Conservation (phyloP, 768 basidiomycete species). For the Kwoniella pini region DNA sequence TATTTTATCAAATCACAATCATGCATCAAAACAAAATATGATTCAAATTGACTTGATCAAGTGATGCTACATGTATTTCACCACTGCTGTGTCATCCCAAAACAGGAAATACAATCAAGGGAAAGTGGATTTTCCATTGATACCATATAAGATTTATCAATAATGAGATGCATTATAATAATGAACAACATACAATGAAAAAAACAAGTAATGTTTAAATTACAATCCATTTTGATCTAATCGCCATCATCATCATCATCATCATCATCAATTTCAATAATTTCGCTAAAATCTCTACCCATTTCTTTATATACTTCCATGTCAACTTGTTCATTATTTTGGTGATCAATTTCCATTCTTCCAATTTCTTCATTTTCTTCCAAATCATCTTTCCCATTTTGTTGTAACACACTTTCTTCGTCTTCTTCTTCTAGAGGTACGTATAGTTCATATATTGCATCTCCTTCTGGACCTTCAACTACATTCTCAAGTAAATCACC, state of each 20-base stretch:
- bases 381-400: background rate
- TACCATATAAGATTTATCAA: too few species aligned
- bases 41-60: too few species aligned
- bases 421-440: constrained; percentile 29
- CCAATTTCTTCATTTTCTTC: background rate
- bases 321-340: background rate
- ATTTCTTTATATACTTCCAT: background rate
- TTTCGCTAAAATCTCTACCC: background rate
- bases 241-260: background rate
- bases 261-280: background rate
- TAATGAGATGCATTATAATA: too few species aligned
- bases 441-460: constrained; percentile 51
- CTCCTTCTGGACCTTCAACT: constrained; percentile 52
- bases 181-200: too few species aligned
- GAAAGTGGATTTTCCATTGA: too few species aligned
- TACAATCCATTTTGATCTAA: background rate
- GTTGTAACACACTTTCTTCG: constrained; percentile 1
- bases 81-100: too few species aligned
- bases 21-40: too few species aligned
- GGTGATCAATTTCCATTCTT: background rate
- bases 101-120: too few species aligned
- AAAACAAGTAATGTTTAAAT: background rate
- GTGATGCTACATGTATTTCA: too few species aligned
- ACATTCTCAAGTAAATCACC: constrained; percentile 49
- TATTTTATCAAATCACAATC: too few species aligned